These are phyloP conservation scores for Jaapia argillacea DNA, from an alignment of 768 basidiomycete species.

Conservation along the genomic window DNA sequence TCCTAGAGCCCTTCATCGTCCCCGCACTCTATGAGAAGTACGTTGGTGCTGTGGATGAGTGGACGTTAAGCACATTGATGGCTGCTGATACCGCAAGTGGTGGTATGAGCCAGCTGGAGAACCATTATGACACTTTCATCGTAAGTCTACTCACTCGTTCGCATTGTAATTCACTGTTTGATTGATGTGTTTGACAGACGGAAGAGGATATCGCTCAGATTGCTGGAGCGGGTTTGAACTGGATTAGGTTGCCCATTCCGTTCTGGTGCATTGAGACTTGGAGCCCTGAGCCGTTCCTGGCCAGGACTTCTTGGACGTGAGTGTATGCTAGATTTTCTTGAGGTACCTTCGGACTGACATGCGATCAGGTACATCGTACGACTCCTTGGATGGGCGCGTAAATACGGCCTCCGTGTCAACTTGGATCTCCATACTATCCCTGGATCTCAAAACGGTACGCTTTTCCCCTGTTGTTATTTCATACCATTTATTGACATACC, in stretches of 20 bases:
- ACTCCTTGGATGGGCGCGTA: slow-evolving; percentile 73
- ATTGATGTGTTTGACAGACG: slow-evolving; percentile 39
- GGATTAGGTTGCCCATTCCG: slow-evolving; percentile 69
- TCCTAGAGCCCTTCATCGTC: slow-evolving; percentile 71
- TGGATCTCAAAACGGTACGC: slow-evolving; percentile 65
- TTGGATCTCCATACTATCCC: slow-evolving; percentile 76
- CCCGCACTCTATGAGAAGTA: slow-evolving; percentile 57
- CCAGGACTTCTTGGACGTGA: slow-evolving; percentile 60
- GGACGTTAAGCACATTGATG: slow-evolving; percentile 57
- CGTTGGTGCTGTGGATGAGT: slow-evolving; percentile 49
- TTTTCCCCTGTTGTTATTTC: background rate
- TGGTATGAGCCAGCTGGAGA: slow-evolving; percentile 55
- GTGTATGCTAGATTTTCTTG: background rate
- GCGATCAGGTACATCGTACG: slow-evolving; percentile 48
- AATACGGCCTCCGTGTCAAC: slow-evolving; percentile 81
- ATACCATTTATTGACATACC: background rate
- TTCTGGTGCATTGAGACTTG: slow-evolving; percentile 83
- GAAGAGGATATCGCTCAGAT: slow-evolving; percentile 87
- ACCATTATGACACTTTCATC: slow-evolving; percentile 79
- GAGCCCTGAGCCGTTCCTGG: slow-evolving; percentile 68
- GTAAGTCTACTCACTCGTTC: slow-evolving; percentile 28
- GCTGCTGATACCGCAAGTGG: slow-evolving; percentile 51
- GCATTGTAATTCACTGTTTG: background rate
- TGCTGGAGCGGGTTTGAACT: slow-evolving; percentile 81
- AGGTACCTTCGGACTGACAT: too few relatives aligned